A percentile compares a stretch with the other conserved stretches of the same genome.
phyloP scores from a whole-genome alignment of 495 filamentous ascomycete genomes.

The Tirmania nivea region DNA sequence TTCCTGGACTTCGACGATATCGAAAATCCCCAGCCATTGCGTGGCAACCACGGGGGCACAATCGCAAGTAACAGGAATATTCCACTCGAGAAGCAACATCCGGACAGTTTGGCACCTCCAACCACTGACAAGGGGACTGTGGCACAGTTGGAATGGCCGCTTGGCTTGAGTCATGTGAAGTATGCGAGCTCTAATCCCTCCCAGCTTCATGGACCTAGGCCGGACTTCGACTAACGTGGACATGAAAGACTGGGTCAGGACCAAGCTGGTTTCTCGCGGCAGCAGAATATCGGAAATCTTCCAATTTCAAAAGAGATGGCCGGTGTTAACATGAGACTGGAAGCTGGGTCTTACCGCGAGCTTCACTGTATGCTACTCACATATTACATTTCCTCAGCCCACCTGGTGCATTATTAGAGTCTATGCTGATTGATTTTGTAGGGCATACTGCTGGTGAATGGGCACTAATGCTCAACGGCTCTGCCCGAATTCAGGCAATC shows the following conservation, averaged over 20 bases:
- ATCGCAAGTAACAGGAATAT: slow-evolving; percentile 7
- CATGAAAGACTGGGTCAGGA: slow-evolving; percentile 31
- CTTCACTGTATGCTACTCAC: slow-evolving; percentile 33
- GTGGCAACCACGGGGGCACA: slow-evolving; percentile 35
- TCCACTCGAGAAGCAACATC: background rate
- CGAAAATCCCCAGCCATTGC: slow-evolving; percentile 45
- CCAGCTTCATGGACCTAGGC: slow-evolving; percentile 20
- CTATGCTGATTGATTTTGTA: background rate
- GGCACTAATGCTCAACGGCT: slow-evolving; percentile 43
- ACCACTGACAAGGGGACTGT: background rate
- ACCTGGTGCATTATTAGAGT: background rate
- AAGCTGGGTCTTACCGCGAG: slow-evolving; percentile 42
- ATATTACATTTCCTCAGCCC: no score
- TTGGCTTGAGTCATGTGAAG: slow-evolving; percentile 29
- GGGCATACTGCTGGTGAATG: slow-evolving; percentile 46
- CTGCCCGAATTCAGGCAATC: slow-evolving; percentile 36
- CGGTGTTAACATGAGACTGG: slow-evolving; percentile 58
- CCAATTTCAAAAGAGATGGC: slow-evolving; percentile 46
- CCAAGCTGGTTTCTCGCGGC: slow-evolving; percentile 39
- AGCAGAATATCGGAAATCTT: slow-evolving; percentile 49
- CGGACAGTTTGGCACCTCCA: background rate
- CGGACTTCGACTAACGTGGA: no score
- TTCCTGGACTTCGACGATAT: slow-evolving; percentile 42
- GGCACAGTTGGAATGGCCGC: background rate
- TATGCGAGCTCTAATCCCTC: background rate